Percentiles rank a stretch among this genome's conserved stretches.
These are phyloP conservation scores for Rhododendron henanense DNA, from an alignment of 148 eudicot species.

Conservation along the genomic window DNA sequence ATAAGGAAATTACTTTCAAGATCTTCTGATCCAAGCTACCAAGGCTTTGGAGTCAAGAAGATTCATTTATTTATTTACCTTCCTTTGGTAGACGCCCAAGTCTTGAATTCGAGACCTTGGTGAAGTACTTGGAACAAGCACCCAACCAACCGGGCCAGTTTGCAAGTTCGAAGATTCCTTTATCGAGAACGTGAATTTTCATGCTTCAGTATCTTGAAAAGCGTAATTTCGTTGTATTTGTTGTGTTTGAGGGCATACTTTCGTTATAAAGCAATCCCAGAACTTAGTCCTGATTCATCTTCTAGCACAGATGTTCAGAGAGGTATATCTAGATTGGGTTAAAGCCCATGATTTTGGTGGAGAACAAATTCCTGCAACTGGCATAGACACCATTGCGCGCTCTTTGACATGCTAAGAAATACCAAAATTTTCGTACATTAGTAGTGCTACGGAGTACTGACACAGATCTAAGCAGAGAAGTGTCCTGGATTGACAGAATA, in stretches of 20 bases:
- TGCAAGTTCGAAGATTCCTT: neutral
- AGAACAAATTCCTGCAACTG: neutral
- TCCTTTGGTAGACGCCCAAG: neutral
- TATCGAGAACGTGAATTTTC: no score
- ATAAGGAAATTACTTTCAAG: no score
- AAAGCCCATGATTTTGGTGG: neutral
- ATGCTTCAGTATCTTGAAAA: neutral
- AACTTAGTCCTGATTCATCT: neutral
- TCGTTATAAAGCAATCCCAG: neutral
- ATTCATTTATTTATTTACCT: neutral
- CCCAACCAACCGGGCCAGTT: no score
- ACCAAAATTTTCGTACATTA: no score
- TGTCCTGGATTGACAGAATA: no score
- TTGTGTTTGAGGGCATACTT: neutral
- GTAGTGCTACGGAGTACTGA: no score
- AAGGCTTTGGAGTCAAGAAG: neutral
- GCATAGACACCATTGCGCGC: conserved; percentile 7
- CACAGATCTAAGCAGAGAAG: no score
- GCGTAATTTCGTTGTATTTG: no score
- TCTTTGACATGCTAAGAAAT: no score
- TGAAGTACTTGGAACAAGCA: no score
- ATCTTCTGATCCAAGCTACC: no score
- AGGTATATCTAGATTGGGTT: neutral
- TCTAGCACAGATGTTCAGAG: neutral
- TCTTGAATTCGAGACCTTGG: no score